Conservation (phyloP, 768 basidiomycete species). For the Amanita pseudoporphyria region DNA sequence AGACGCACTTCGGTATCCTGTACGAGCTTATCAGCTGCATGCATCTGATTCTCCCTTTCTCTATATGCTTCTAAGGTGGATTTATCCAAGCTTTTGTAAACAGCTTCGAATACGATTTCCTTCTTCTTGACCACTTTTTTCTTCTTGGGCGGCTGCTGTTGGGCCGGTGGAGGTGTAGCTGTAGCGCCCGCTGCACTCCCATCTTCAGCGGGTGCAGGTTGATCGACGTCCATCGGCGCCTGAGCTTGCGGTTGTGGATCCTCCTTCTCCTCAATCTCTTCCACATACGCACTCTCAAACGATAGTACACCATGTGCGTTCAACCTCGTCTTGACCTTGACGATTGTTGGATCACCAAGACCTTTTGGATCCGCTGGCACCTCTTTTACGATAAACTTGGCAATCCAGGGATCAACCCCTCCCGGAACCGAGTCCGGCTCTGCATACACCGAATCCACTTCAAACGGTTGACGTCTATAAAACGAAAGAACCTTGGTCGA, state of each 20-base stretch:
- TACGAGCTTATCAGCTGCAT: too few species aligned
- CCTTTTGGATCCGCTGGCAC: slow-evolving; percentile 60
- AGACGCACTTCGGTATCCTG: too few species aligned
- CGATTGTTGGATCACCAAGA: slow-evolving; percentile 67
- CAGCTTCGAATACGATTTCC: too few species aligned
- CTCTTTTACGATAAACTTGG: slow-evolving; percentile 70
- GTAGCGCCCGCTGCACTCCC: too few species aligned
- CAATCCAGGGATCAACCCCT: slow-evolving; percentile 77
- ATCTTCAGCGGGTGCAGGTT: too few species aligned
- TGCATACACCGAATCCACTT: slow-evolving; percentile 79
- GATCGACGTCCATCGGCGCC: too few species aligned
- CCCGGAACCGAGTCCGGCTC: slow-evolving; percentile 67
- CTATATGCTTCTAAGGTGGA: too few species aligned
- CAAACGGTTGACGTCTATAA: slow-evolving; percentile 83
- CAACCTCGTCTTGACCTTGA: slow-evolving; percentile 87
- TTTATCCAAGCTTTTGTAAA: too few species aligned
- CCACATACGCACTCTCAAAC: slow-evolving; percentile 80
- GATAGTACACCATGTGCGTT: slow-evolving; percentile 82
- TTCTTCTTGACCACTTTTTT: too few species aligned
- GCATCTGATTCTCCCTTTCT: too few species aligned
- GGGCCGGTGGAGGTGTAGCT: too few species aligned
- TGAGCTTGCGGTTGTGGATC: slow-evolving; percentile 24
- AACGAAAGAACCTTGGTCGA: slow-evolving; percentile 95
- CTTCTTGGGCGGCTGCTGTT: too few species aligned
- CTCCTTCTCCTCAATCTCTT: slow-evolving; percentile 75